Evolutionary conservation across 257 asterid species (phyloP).

Genomic region (Galeopsis tetrahit): DNA sequence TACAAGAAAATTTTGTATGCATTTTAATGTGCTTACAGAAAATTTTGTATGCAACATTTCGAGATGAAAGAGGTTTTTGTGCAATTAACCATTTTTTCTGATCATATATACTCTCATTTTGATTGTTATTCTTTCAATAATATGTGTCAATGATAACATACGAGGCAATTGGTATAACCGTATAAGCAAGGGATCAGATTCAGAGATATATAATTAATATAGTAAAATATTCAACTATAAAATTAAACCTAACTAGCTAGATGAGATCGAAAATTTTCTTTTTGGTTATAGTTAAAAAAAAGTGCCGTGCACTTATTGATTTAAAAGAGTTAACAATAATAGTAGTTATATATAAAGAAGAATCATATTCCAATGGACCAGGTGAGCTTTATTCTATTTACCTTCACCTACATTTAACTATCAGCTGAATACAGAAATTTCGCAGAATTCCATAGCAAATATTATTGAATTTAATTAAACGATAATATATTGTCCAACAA

Average conservation of each 20-base stretch:
- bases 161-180: background rate
- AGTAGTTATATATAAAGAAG: background rate
- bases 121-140: no score
- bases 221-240: background rate
- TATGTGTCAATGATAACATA: background rate
- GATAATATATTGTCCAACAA: no score
- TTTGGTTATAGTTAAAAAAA: background rate
- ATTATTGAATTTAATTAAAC: no score
- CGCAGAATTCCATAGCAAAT: no score
- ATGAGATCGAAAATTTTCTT: no score
- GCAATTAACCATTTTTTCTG: no score
- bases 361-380: constrained; percentile 29
- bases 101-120: no score
- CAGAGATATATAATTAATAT: background rate
- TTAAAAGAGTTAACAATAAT: background rate
- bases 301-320: background rate
- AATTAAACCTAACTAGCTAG: no score
- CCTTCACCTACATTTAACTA: background rate
- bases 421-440: background rate
- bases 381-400: background rate
- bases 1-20: no score
- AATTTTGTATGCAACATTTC: no score
- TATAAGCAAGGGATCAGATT: constrained; percentile 6
- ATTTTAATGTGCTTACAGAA: no score
- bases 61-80: no score